phyloP scores from a whole-genome alignment of 2,329 filamentous ascomycete species.

The Fusarium nisikadoi region DNA sequence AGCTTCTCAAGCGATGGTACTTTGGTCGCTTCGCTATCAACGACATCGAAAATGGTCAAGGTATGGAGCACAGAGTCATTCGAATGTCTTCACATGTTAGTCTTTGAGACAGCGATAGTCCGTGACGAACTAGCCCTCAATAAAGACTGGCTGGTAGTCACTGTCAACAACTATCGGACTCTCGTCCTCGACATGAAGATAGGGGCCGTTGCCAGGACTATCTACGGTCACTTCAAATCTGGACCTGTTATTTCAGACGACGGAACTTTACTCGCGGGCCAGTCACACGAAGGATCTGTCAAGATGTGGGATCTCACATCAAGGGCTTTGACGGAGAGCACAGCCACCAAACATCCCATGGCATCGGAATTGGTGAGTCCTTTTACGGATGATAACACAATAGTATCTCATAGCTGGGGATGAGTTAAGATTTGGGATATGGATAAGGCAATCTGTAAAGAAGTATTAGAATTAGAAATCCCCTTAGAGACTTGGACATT shows the following conservation, averaged over 20 bases:
- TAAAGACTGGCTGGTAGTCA: neutral
- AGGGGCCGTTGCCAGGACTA: neutral
- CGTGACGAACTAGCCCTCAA: neutral
- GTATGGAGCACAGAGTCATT: neutral
- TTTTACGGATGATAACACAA: neutral
- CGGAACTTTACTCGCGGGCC: neutral
- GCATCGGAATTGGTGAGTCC: neutral
- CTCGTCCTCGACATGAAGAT: neutral
- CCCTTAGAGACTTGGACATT: too few relatives aligned
- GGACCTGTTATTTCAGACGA: neutral
- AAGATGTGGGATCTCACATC: neutral
- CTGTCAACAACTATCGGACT: too few relatives aligned
- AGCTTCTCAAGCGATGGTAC: neutral
- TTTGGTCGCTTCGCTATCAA: neutral
- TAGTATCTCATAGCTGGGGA: accelerated
- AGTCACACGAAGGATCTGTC: neutral
- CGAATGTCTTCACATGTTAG: neutral
- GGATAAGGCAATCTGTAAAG: neutral
- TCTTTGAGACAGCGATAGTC: neutral
- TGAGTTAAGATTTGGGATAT: neutral
- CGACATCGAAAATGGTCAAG: neutral
- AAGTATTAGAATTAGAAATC: neutral
- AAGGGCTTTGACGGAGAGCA: neutral
- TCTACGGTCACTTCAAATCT: neutral
- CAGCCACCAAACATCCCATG: accelerated